Evolutionary conservation across 768 basidiomycete genomes (phyloP).

Genomic region (Mycena albidolilacea): DNA sequence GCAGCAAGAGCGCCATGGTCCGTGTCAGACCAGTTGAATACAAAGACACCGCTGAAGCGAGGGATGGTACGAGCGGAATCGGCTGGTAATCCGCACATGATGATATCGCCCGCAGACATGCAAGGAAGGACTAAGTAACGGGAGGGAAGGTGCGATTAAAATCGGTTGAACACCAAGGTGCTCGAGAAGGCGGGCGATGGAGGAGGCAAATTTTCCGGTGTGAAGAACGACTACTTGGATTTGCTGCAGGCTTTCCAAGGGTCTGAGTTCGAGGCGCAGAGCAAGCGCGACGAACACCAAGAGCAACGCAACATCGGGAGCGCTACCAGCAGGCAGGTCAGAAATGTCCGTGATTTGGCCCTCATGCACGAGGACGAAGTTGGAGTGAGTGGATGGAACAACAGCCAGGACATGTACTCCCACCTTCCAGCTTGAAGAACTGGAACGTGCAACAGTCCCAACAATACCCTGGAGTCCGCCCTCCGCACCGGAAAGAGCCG

Average conservation of each 20-base stretch:
- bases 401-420: not conserved
- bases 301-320: not conserved
- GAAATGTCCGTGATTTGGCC: not conserved
- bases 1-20: not conserved
- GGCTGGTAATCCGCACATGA: not conserved
- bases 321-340: too few relatives aligned
- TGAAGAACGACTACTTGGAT: not conserved
- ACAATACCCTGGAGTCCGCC: not conserved
- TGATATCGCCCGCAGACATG: not conserved
- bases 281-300: constrained; percentile 1
- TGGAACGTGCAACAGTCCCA: not conserved
- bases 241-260: not conserved
- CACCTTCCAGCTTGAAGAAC: not conserved
- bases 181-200: not conserved
- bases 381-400: not conserved
- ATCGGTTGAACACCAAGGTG: not conserved
- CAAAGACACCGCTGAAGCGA: not conserved
- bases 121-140: not conserved
- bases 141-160: not conserved
- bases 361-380: not conserved
- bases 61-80: not conserved
- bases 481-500: not conserved
- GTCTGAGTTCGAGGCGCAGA: not conserved
- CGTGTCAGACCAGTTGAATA: not conserved
- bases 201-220: not conserved